These are phyloP conservation scores for Hypoxylon sp. DNA, from an alignment of 2,329 filamentous ascomycete genomes.

Conservation along the genomic window DNA sequence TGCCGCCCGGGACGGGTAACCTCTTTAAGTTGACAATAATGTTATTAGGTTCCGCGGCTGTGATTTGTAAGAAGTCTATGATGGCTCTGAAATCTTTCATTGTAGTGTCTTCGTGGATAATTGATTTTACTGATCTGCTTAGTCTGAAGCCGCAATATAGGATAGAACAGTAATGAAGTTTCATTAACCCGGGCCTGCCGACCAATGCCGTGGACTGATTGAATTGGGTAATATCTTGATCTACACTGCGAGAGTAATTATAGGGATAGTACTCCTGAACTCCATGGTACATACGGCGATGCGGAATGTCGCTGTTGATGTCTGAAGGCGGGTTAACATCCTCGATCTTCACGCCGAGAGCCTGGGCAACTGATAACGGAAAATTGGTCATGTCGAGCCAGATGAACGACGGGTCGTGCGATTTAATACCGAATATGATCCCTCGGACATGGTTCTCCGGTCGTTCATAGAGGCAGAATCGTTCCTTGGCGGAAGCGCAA, in stretches of 20 bases:
- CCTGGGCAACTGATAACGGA: constrained; percentile 19
- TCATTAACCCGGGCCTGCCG: constrained; percentile 32
- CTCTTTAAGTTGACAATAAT: background rate
- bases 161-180: constrained; percentile 22
- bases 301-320: constrained; percentile 25
- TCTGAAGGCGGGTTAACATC: constrained; percentile 2
- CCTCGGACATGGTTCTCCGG: constrained; percentile 20
- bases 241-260: background rate
- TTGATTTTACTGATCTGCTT: background rate
- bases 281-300: constrained; percentile 24
- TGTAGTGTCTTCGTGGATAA: constrained; percentile 27
- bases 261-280: constrained; percentile 19
- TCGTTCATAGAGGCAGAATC: constrained; percentile 7
- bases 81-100: constrained; percentile 37
- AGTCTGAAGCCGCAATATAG: constrained; percentile 28
- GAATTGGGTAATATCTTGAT: constrained; percentile 8
- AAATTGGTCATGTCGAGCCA: constrained; percentile 5
- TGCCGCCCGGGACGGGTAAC: background rate
- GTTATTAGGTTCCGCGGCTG: background rate
- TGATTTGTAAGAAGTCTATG: constrained; percentile 29
- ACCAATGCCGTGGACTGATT: constrained; percentile 35
- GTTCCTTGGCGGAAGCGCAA: constrained; percentile 22
- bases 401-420: background rate
- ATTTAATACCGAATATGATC: constrained; percentile 31
- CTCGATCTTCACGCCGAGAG: background rate